Percentiles rank a stretch among this genome's conserved stretches.
Conservation (phyloP, 139 green algal genomes). For the Micractinium sp. region DNA sequence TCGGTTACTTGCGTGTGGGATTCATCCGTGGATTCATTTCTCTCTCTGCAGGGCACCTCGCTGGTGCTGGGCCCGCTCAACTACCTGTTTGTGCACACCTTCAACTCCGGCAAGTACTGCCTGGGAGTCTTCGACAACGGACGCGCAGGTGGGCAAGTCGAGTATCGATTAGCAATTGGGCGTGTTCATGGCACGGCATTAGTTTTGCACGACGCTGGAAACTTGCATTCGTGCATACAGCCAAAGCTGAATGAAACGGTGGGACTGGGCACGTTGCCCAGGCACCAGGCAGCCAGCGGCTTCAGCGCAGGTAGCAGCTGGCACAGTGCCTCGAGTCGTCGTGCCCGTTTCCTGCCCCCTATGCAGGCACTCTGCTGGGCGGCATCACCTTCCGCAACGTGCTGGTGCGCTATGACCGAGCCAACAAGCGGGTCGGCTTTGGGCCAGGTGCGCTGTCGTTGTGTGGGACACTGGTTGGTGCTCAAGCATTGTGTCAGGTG, state of each 20-base stretch:
- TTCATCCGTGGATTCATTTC: not conserved
- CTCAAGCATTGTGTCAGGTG: not conserved
- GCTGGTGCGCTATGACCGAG: constrained; percentile 78
- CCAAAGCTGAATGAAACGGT: not conserved
- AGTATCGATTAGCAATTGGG: too few relatives aligned
- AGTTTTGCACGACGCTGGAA: too few relatives aligned
- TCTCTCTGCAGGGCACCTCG: constrained; percentile 13
- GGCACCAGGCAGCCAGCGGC: too few relatives aligned
- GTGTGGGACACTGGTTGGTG: not conserved
- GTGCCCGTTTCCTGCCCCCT: not conserved
- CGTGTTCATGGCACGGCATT: too few relatives aligned
- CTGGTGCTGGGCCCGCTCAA: constrained; percentile 75
- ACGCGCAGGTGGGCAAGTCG: constrained; percentile 9
- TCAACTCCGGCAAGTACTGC: constrained; percentile 78
- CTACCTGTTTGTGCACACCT: constrained; percentile 89
- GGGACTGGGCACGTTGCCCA: too few relatives aligned
- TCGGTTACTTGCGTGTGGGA: not conserved
- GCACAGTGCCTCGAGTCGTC: too few relatives aligned
- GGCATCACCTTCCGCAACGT: constrained; percentile 86
- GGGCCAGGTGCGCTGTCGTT: constrained; percentile 4
- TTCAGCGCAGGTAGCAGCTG: too few relatives aligned
- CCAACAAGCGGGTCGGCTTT: constrained; percentile 66
- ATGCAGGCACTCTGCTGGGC: constrained; percentile 82
- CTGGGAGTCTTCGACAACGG: constrained; percentile 94
- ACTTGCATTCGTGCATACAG: too few relatives aligned